These are phyloP conservation scores for Colletotrichum limetticola DNA, from an alignment of 2,329 filamentous ascomycete genomes.

Conservation along the genomic window DNA sequence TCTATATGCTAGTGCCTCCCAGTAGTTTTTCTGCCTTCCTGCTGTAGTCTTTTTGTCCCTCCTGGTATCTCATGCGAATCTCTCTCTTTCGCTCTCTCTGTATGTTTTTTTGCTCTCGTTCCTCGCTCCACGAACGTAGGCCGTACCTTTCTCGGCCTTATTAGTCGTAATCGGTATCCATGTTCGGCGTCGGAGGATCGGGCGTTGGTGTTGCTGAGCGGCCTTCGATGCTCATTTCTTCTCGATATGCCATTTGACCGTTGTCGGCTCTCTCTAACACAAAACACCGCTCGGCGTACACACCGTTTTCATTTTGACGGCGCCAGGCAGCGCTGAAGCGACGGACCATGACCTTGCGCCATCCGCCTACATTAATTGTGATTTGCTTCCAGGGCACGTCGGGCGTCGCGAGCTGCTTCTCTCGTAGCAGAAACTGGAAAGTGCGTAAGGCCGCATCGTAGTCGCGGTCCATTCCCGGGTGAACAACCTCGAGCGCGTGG, in stretches of 20 bases:
- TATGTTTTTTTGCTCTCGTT: background rate
- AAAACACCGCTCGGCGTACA: constrained; percentile 61
- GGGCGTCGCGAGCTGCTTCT: constrained; percentile 37
- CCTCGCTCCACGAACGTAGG: background rate
- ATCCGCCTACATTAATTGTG: constrained; percentile 60
- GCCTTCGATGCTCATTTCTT: constrained; percentile 33
- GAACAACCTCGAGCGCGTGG: constrained; percentile 43
- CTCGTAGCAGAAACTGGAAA: constrained; percentile 46
- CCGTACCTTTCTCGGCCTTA: background rate
- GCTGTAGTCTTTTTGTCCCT: background rate
- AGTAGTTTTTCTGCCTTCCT: background rate
- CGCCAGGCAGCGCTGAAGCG: constrained; percentile 54
- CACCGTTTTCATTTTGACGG: constrained; percentile 50
- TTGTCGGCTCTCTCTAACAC: constrained; percentile 45
- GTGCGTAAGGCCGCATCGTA: constrained; percentile 47
- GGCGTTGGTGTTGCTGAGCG: constrained; percentile 35
- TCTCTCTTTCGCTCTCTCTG: background rate
- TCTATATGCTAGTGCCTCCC: constrained; percentile 13
- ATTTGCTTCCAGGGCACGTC: constrained; percentile 50
- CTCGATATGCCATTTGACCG: constrained; percentile 29
- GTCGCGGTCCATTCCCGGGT: constrained; percentile 48
- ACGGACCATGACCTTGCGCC: constrained; percentile 57
- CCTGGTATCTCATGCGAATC: background rate
- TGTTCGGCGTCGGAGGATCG: constrained; percentile 24
- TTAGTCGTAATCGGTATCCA: constrained; percentile 21